Base-by-base conservation (phyloP, 2,329 filamentous ascomycete genomes). In the Apiospora aurea region DNA sequence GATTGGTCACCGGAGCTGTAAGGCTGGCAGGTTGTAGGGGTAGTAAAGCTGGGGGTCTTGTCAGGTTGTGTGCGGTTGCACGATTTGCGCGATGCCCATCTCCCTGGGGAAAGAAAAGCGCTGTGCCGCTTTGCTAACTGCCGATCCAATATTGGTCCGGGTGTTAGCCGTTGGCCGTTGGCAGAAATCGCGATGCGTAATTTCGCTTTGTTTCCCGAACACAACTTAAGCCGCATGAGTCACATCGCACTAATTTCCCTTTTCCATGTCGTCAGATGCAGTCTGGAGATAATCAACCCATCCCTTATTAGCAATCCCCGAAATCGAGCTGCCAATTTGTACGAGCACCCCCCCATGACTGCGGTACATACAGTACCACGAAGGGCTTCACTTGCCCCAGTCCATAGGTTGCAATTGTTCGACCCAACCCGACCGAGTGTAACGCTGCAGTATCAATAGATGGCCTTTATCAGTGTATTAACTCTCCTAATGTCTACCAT, bases 391-490 rank as follows among this genome's bases (percentile, higher is more conserved):
- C 5, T 7, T 7, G 51, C 26, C 51, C 13, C 8, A 34, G 16
- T 2, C 18, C 18, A 8, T 34, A n/a, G 7, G 18, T 34, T 13
- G 26, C 18, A 38, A 26, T 64, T 18, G 21, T 14, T n/a, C 18
- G 57, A 14, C 57, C 10, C 13, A 11, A 14, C 18, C 26, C 18
- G 49, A 26, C n/a, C 13, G 21, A 47, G 26, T 18, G 3, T 38
- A 11, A n/a, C 8, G 5, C 41, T 41, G 18, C 21, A n/a, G 13
- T 2, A n/a, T 41, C n/a, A 10, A n/a, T 41, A n/a, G 13, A 5
- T 21, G 51, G 18, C 34, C 57, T 41, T 38, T 64, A 64, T 64
- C 34, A 41, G 57, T 64, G 34, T 64, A 64, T 64, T 64, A 64
- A 61, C 57, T 64, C 57, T 64, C 57, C 29, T 64, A 64, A 21